Base-by-base conservation (phyloP, 148 eudicot species). In the Rheum nobile region DNA sequence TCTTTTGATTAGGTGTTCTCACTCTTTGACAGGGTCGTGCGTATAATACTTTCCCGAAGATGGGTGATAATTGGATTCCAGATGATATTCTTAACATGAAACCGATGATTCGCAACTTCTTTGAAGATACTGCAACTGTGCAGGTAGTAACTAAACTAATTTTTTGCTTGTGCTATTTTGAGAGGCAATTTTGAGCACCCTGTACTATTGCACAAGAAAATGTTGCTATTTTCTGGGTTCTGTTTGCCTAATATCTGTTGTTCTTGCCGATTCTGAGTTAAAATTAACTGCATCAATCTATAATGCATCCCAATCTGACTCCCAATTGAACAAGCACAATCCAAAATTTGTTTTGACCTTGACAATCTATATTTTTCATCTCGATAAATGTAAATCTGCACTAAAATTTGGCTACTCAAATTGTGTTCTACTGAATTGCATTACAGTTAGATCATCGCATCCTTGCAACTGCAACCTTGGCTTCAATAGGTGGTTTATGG, bases 51-150 rank as follows among this genome's bases (percentile, higher is more conserved):
- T 95, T 95, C 32, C 99, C 99, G 1, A 92, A 87, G 87, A 95
- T 95, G 99, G 99, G 99, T 72, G 97, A 95, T 75, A 79, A 77
- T 26, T 95, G 99, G 99, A 88, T 95, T 71, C 99, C 99, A n/a
- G 94, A 95, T 50, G 99, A 84, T 71, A 77, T 95, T 81, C 81
- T 95, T 26, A 87, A 85, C 72, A 80, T 95, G 97, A 87, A 87
- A 83, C 99, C 99, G 32, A 81, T 90, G 54, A 26, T 92, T 19
- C 96, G 96, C 74, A 95, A 90, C 82, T 95, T 95, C 82, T 92
- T 95, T 79, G 99, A 95, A 79, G 90, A 95, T 72, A 92, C 99
- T 50, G 72, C 97, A 73, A 95, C 97, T 7, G 97, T 95, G 63
- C 97, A 95, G 97, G 97, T 95, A 86, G n/a, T 26, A 6, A 32